phyloP scores from a whole-genome alignment of 2,329 filamentous ascomycete genomes.

The Fusarium anguioides region DNA sequence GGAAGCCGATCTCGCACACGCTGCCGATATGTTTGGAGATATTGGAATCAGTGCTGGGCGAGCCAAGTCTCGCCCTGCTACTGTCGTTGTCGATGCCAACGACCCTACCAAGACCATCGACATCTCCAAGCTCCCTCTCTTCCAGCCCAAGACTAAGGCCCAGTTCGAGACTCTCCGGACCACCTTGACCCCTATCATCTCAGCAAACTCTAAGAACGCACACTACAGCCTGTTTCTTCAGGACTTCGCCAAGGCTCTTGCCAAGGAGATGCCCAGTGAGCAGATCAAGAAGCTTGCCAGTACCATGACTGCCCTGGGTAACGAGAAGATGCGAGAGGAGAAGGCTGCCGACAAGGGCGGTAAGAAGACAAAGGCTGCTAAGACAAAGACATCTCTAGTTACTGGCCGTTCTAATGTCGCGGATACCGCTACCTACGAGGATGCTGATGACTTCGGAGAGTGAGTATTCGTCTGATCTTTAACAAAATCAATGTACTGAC shows the following conservation, averaged over 20 bases:
- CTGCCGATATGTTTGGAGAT: constrained; percentile 87
- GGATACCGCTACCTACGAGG: constrained; percentile 79
- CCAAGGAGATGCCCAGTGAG: constrained; percentile 87
- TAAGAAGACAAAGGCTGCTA: constrained; percentile 97
- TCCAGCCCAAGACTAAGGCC: constrained; percentile 87
- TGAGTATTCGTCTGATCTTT: constrained; percentile 61
- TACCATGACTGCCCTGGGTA: constrained; percentile 86
- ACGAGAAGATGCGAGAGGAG: constrained; percentile 99
- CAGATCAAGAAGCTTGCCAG: constrained; percentile 98
- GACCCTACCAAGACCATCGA: constrained; percentile 86
- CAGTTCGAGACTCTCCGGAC: constrained; percentile 86
- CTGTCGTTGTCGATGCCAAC: constrained; percentile 74
- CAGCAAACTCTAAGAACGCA: constrained; percentile 82
- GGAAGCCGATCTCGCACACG: constrained; percentile 88
- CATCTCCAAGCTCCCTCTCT: constrained; percentile 81
- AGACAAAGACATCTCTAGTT: constrained; percentile 89
- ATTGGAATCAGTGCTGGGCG: constrained; percentile 74
- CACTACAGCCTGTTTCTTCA: constrained; percentile 91
- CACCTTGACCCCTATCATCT: constrained; percentile 81
- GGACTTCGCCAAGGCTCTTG: constrained; percentile 88
- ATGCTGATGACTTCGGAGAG: constrained; percentile 84
- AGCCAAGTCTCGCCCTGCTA: constrained; percentile 72
- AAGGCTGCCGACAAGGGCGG: constrained; percentile 92
- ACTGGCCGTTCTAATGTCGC: constrained; percentile 69
- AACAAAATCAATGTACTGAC: constrained; percentile 35